Base-by-base conservation (phyloP, 176 grass and related monocot species). In the Puccinellia tenuiflora region DNA sequence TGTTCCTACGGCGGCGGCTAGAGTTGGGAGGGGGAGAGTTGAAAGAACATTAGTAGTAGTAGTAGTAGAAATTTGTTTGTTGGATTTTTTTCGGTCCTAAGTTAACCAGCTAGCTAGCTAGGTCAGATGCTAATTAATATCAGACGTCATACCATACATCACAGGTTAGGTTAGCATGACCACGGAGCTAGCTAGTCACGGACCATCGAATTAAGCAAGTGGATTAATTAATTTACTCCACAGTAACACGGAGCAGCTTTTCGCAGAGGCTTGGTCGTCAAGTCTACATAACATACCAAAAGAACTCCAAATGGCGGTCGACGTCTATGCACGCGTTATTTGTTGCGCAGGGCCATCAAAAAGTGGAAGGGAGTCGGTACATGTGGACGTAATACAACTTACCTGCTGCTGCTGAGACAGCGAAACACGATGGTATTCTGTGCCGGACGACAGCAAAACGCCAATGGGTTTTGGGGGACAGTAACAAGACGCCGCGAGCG, bases 371-470 rank as follows among this genome's bases (percentile, higher is more conserved):
- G 43, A 43, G 67, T 73, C 25, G 66, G 66, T 55, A 82, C 35
- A 56, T 33, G 31, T 10, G 51, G 52, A 82, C 65, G 34, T 31
- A 34, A 1, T 6, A 3, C 6, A 17, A 72, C 66, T 42, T 33
- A 57, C 35, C 25, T 14, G 29, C 61, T 11, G 78, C 38, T 7
- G 3, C 38, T 39, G 8, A 14, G 45, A 50, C 59, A 50, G 26
- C 24, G 28, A 21, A 16, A 63, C 76, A 37, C 17, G 34, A 21
- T 7, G 55, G n/a, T n/a, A n/a, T n/a, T n/a, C 52, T 31, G 45
- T 45, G 60, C 40, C 28, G n/a, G 84, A 69, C 72, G 79, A 76
- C 78, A 76, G 51, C 60, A 75, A 57, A 15, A 35, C 22, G 71
- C 48, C 79, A 68, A 45, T 50, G 24, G 24, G 35, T 21, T 61